Evolutionary conservation across 371 early-diverging fungal species (phyloP).

Genomic region (Mucor irregularis): DNA sequence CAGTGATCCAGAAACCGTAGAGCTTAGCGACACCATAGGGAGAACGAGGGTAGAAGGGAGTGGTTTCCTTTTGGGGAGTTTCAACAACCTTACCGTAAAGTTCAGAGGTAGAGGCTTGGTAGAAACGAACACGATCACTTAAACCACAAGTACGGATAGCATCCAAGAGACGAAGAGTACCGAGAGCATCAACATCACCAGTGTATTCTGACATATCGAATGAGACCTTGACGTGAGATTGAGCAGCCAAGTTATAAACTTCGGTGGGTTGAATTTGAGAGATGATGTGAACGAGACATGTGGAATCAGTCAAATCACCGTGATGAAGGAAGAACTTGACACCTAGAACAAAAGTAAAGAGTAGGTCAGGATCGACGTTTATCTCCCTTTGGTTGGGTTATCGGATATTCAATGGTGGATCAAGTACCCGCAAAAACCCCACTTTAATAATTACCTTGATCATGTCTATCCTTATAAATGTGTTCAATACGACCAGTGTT

Average conservation of each 20-base stretch:
- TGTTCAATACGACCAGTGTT: slow-evolving; percentile 86
- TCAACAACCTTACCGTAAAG: slow-evolving; percentile 84
- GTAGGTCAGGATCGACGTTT: background rate
- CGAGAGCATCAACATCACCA: slow-evolving; percentile 84
- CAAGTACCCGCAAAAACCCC: background rate
- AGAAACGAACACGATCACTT: slow-evolving; percentile 72
- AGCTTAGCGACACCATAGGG: slow-evolving; percentile 88
- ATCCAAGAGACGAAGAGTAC: slow-evolving; percentile 80
- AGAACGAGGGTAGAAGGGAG: slow-evolving; percentile 87
- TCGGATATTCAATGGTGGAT: slow-evolving; percentile 1
- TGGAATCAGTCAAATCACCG: slow-evolving; percentile 86
- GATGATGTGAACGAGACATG: slow-evolving; percentile 79
- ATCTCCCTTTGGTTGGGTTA: background rate
- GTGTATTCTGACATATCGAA: slow-evolving; percentile 92
- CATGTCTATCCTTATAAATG: slow-evolving; percentile 75
- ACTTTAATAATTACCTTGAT: slow-evolving; percentile 43
- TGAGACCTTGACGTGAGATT: slow-evolving; percentile 86
- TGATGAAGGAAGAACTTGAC: slow-evolving; percentile 82
- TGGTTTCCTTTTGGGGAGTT: slow-evolving; percentile 81
- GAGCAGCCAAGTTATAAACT: slow-evolving; percentile 80
- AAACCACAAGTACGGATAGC: slow-evolving; percentile 82
- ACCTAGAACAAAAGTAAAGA: slow-evolving; percentile 37
- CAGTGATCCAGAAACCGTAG: slow-evolving; percentile 83
- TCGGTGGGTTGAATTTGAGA: slow-evolving; percentile 79
- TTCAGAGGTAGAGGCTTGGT: slow-evolving; percentile 85